Evolutionary conservation across 306 rosid genomes (phyloP), one percentile per base, ranked within the genome.

Genomic region (Trifolium repens): DNA sequence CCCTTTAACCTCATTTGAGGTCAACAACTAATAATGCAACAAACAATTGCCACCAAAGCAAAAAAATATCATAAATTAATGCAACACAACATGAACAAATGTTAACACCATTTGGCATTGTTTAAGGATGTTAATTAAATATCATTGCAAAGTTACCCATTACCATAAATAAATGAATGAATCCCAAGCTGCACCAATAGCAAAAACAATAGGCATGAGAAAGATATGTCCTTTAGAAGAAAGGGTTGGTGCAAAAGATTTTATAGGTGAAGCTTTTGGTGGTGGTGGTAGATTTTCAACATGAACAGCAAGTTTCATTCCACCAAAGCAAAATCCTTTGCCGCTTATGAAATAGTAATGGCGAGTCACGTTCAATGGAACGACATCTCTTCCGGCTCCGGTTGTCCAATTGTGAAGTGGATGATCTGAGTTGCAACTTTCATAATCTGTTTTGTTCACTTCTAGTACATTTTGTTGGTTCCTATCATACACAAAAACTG

Each of bases 341-440:
- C 97, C 89, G 50, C 96, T 94, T 8, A 94, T 78, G 84, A 92
- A 78, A 68, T 94, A 94, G 80, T 92, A 89, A 63, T 76, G 72
- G 9, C 93, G 71, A 0, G 99, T 94, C 8, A 90, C 96, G 27
- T 94, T 92, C 77, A 94, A 73, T 4, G 96, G 96, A 78, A 84
- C 89, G 65, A 92, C 99, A 49, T 94, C 99, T 83, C 99, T 90
- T 85, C 99, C 99, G 2, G 93, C 96, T 32, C 98, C 99, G 0
- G 88, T 90, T 0, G 99, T 94, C 86, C 87, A 94, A 24, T 91
- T 94, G 83, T 81, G 87, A 43, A 84, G 83, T 0, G 91, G 93
- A 72, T 92, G 91, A 16, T 94, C 96, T 2, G 96, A 24, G 65
- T 74, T 88, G 65, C 99, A 94, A 0, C 50, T 8, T 77, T 90